Evolutionary conservation across 768 basidiomycete species (phyloP).

Genomic region (Xerocomellus dryophilus): DNA sequence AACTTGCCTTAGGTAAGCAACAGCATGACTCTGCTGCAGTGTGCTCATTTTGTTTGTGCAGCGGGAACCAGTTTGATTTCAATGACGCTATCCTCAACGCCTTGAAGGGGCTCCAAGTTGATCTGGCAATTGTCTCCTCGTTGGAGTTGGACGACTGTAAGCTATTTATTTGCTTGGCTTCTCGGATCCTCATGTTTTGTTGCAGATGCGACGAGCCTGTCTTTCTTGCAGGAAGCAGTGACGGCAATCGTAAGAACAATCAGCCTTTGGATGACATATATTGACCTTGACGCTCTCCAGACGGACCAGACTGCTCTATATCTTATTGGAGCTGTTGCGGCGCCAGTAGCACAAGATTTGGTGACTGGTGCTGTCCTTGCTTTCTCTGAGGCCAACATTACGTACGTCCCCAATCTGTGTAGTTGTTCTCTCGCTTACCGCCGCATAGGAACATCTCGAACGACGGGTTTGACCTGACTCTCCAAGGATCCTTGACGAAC

Average conservation of each 20-base stretch:
- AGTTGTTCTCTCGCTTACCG: conserved; percentile 50
- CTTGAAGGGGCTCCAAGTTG: conserved; percentile 55
- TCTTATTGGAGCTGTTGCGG: conserved; percentile 69
- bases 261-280: background rate
- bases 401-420: conserved; percentile 30
- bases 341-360: conserved; percentile 60
- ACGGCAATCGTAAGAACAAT: conserved; percentile 45
- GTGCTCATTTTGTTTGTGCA: conserved; percentile 25
- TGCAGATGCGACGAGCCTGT: conserved; percentile 51
- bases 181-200: conserved; percentile 1
- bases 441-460: conserved; percentile 51
- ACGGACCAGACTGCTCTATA: conserved; percentile 62
- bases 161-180: conserved; percentile 12
- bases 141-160: conserved; percentile 67
- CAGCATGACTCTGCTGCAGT: background rate
- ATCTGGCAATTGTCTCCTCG: conserved; percentile 50
- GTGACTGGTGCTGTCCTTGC: conserved; percentile 54
- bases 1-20: conserved; percentile 54
- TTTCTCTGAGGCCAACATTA: conserved; percentile 60
- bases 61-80: conserved; percentile 65
- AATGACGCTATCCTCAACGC: conserved; percentile 60
- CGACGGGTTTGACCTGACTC: conserved; percentile 58
- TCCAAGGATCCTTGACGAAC: conserved; percentile 59
- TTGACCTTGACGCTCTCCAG: conserved; percentile 29
- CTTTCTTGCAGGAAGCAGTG: conserved; percentile 57